These are phyloP conservation scores for Lumnitzera racemosa DNA, from an alignment of 345 rosid genomes.

Conservation along the genomic window DNA sequence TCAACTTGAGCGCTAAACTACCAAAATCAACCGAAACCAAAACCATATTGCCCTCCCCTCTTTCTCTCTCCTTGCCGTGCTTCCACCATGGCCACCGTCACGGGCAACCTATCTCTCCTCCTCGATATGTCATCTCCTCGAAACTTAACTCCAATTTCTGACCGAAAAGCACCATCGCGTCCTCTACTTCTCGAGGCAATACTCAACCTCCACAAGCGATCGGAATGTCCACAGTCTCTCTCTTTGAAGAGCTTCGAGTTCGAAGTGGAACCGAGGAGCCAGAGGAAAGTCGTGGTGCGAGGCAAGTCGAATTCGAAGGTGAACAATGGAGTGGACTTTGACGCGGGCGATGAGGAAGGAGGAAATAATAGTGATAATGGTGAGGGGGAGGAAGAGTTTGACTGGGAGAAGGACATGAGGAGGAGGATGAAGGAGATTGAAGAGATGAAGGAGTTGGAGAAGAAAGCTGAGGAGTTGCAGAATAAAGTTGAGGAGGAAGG, in stretches of 20 bases:
- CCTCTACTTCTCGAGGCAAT: constrained; percentile 38
- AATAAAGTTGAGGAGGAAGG: constrained; percentile 38
- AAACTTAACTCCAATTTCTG: constrained; percentile 22
- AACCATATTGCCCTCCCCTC: constrained; percentile 1
- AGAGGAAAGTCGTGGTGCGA: constrained; percentile 29
- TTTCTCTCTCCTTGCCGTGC: not conserved
- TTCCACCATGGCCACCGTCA: constrained; percentile 51
- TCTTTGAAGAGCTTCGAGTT: constrained; percentile 41
- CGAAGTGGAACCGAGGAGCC: constrained; percentile 43
- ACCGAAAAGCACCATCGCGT: constrained; percentile 58
- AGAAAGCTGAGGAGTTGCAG: constrained; percentile 85
- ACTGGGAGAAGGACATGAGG: constrained; percentile 79
- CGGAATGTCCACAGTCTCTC: constrained; percentile 21
- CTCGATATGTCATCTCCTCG: constrained; percentile 49
- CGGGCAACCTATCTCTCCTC: constrained; percentile 59
- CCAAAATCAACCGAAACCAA: not conserved
- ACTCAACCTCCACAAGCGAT: constrained; percentile 45
- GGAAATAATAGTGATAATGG: constrained; percentile 33
- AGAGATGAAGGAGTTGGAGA: constrained; percentile 79
- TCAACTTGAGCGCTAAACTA: too few species aligned
- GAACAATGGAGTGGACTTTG: constrained; percentile 63
- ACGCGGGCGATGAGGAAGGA: constrained; percentile 51
- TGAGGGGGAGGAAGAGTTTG: constrained; percentile 31
- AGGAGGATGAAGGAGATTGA: constrained; percentile 66
- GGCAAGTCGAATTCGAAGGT: constrained; percentile 59